These are phyloP conservation scores for Trichoderma afroharzianum DNA, from an alignment of 2,329 filamentous ascomycete genomes.

Conservation along the genomic window DNA sequence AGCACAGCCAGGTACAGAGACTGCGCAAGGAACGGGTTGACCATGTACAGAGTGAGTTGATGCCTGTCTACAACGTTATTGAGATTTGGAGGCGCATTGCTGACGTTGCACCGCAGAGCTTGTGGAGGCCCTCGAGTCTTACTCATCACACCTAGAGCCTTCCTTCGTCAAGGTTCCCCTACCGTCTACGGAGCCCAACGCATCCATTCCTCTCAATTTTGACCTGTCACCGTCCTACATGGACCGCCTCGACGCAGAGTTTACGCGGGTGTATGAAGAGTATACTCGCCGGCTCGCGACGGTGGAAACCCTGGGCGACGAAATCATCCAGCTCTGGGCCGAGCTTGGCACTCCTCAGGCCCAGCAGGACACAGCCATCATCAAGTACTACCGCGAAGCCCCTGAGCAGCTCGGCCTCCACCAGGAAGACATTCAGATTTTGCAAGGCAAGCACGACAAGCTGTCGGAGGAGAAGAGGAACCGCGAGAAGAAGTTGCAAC, in stretches of 20 bases:
- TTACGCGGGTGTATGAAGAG: slow-evolving; percentile 93
- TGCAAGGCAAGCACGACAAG: slow-evolving; percentile 74
- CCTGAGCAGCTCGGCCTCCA: slow-evolving; percentile 94
- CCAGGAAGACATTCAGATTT: slow-evolving; percentile 72
- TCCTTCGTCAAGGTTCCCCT: slow-evolving; percentile 82
- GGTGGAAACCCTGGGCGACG: slow-evolving; percentile 71
- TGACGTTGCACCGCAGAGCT: slow-evolving; percentile 58
- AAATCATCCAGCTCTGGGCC: slow-evolving; percentile 92
- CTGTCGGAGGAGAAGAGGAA: slow-evolving; percentile 83
- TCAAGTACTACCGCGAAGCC: slow-evolving; percentile 83
- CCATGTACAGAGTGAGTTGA: slow-evolving; percentile 79
- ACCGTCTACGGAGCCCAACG: slow-evolving; percentile 74
- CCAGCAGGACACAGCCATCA: slow-evolving; percentile 82
- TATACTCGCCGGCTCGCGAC: slow-evolving; percentile 78
- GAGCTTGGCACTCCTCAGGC: slow-evolving; percentile 92
- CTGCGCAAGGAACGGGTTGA: slow-evolving; percentile 89
- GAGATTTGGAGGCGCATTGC: not conserved
- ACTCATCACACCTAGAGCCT: slow-evolving; percentile 90
- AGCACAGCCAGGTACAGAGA: slow-evolving; percentile 73
- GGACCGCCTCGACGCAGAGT: slow-evolving; percentile 81
- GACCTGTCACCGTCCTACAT: slow-evolving; percentile 92
- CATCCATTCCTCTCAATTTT: slow-evolving; percentile 75
- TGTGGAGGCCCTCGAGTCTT: slow-evolving; percentile 88
- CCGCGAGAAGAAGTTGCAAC: slow-evolving; percentile 72
- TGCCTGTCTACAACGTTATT: not conserved